A percentile compares a stretch with the other conserved stretches of the same genome.
Evolutionary conservation across 2,329 filamentous ascomycete species (phyloP).

Genomic region (Verticillium albo-atrum): DNA sequence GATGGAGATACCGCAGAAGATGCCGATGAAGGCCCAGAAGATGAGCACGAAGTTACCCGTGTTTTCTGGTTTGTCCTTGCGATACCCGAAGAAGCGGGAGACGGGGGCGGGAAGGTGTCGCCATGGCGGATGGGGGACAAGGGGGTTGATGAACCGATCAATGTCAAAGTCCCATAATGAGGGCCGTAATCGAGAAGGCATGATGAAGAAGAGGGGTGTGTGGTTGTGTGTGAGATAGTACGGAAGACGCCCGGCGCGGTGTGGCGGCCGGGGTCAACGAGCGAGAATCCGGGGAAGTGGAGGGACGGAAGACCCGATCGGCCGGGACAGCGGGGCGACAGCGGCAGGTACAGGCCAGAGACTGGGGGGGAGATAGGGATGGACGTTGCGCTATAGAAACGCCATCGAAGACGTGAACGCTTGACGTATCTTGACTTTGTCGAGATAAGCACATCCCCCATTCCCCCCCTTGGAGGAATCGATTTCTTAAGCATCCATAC

Average conservation of each 20-base stretch:
- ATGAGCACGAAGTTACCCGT: conserved; percentile 56
- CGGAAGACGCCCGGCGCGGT: not conserved
- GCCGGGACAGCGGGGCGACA: not conserved
- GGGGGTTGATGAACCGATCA: conserved; percentile 69
- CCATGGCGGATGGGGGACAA: conserved; percentile 63
- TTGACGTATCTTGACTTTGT: not conserved
- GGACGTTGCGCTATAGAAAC: not conserved
- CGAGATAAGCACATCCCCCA: not conserved
- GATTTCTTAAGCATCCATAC: not conserved
- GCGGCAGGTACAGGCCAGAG: not conserved
- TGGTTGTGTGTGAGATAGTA: not conserved
- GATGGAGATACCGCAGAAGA: conserved; percentile 56
- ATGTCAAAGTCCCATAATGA: conserved; percentile 54
- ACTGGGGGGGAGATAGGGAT: not conserved
- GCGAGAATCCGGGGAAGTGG: not conserved
- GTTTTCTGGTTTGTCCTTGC: conserved; percentile 29
- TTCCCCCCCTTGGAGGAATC: not conserved
- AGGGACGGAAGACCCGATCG: not conserved
- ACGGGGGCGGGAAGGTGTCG: conserved; percentile 59
- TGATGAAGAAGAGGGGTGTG: not conserved
- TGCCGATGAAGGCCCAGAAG: conserved; percentile 61
- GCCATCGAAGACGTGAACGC: not conserved
- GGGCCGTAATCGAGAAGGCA: not conserved
- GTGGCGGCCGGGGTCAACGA: not conserved
- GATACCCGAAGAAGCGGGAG: conserved; percentile 65